Evolutionary conservation across 305 asterid species (phyloP).

Genomic region (Fraxinus velutina): DNA sequence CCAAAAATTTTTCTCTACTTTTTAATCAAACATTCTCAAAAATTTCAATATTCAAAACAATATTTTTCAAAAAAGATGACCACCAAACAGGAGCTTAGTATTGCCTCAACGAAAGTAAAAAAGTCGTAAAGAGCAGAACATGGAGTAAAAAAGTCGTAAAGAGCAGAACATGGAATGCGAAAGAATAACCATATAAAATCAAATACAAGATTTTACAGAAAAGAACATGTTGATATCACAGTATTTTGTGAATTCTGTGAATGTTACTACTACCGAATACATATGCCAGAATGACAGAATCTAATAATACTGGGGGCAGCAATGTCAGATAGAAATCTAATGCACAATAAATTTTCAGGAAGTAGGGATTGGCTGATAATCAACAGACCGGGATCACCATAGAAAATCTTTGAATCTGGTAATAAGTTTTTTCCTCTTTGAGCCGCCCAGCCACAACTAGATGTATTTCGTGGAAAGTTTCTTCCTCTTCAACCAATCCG

Average conservation of each 20-base stretch:
- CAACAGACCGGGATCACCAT: neutral
- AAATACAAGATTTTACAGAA: neutral
- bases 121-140: neutral
- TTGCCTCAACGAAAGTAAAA: neutral
- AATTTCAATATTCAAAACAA: neutral
- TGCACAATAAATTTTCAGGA: neutral
- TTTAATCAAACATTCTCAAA: too few species aligned
- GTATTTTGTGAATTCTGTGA: neutral
- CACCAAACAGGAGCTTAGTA: neutral
- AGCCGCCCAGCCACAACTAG: neutral
- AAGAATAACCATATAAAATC: neutral
- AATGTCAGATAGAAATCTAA: neutral
- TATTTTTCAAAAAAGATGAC: neutral
- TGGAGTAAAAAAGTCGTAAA: neutral
- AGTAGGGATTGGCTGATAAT: neutral
- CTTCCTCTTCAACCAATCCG: neutral
- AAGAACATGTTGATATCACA: neutral
- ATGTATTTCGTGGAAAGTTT: neutral
- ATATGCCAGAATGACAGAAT: neutral
- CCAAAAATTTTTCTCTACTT: neutral
- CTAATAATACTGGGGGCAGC: neutral
- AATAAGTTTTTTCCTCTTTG: neutral
- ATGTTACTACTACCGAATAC: neutral
- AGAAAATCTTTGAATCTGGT: neutral
- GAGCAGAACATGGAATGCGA: neutral